phyloP scores from a whole-genome alignment of 2,329 filamentous ascomycete species.

The Bipolaris victoriae region DNA sequence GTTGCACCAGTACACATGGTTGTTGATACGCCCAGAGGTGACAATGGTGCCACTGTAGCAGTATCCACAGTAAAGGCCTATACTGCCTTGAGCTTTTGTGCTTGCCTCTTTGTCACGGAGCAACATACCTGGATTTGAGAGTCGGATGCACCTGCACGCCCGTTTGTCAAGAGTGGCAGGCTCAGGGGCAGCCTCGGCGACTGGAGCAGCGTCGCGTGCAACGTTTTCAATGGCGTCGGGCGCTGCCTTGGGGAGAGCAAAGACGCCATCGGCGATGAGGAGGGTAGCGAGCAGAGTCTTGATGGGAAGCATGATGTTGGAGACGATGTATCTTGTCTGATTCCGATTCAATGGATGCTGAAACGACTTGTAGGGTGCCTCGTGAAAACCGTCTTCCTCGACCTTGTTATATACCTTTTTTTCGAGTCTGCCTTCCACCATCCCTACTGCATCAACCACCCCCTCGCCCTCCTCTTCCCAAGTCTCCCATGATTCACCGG shows the following conservation, averaged over 20 bases:
- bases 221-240: not conserved
- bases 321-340: not conserved
- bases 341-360: not conserved
- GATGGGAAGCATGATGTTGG: conserved; percentile 5
- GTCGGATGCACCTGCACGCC: conserved; percentile 9
- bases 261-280: conserved; percentile 2
- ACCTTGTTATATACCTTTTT: not conserved
- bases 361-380: not conserved
- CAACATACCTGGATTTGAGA: conserved; percentile 10
- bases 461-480: not conserved
- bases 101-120: not conserved
- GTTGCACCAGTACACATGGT: conserved; percentile 15
- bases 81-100: not conserved
- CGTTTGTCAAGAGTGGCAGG: conserved; percentile 4
- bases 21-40: not conserved
- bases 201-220: not conserved
- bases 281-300: conserved; percentile 8
- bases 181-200: not conserved
- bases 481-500: not conserved
- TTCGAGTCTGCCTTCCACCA: not conserved
- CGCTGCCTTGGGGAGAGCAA: conserved; percentile 3
- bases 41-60: conserved; percentile 1
- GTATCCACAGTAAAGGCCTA: conserved; percentile 7
- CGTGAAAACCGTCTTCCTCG: not conserved
- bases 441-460: too few relatives aligned